Evolutionary conservation across 768 basidiomycete genomes (phyloP).

Genomic region (Nevesoporus exiguus): DNA sequence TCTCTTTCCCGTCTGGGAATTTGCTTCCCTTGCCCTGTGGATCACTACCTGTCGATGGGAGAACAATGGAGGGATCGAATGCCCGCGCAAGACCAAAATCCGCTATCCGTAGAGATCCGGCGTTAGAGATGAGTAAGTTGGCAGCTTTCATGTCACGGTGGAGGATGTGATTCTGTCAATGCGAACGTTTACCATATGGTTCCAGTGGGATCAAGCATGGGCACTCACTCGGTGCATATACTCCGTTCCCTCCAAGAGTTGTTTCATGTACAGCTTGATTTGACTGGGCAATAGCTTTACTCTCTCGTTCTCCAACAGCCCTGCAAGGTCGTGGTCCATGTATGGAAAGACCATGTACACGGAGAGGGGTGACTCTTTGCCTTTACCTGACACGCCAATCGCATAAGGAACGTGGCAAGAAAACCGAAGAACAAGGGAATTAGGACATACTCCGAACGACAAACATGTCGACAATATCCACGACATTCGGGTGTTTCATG

Average conservation of each 20-base stretch:
- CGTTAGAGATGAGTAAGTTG: constrained; percentile 89
- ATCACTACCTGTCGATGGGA: constrained; percentile 21
- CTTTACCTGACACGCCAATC: constrained; percentile 33
- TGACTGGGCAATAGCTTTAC: constrained; percentile 79
- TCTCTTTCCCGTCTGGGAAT: constrained; percentile 46
- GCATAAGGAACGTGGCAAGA: constrained; percentile 1
- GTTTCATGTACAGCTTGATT: constrained; percentile 95
- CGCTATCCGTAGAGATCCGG: constrained; percentile 81
- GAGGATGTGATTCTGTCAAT: constrained; percentile 81
- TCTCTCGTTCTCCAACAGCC: constrained; percentile 86
- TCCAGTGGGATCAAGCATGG: neutral
- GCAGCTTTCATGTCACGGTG: constrained; percentile 99
- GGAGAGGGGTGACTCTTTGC: constrained; percentile 65
- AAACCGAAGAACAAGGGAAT: neutral
- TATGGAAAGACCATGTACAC: constrained; percentile 99
- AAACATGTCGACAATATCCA: constrained; percentile 91
- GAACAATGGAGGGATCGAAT: constrained; percentile 52
- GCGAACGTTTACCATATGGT: constrained; percentile 7
- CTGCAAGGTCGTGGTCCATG: constrained; percentile 99
- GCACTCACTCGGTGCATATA: constrained; percentile 87
- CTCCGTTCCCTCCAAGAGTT: constrained; percentile 92
- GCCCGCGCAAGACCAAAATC: constrained; percentile 95
- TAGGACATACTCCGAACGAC: constrained; percentile 65
- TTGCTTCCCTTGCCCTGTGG: constrained; percentile 23
- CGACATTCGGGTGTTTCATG: constrained; percentile 79